phyloP scores from a whole-genome alignment of 345 rosid genomes.

The Salix purpurea region DNA sequence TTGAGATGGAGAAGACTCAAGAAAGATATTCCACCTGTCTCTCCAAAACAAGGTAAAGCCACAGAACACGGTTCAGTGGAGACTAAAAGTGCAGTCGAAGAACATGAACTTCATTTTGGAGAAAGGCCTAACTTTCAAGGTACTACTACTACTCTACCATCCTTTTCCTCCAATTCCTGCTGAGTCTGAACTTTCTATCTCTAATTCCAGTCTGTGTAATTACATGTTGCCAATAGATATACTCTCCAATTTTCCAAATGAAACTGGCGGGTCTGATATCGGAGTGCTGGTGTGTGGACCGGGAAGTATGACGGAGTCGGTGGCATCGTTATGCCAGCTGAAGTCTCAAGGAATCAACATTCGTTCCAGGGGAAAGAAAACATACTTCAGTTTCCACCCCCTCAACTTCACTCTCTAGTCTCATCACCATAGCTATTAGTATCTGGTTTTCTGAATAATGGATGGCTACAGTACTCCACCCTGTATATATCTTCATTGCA shows the following conservation, averaged over 20 bases:
- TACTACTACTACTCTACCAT: slow-evolving; percentile 10
- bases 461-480: not conserved
- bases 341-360: slow-evolving; percentile 24
- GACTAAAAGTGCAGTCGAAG: slow-evolving; percentile 26
- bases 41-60: slow-evolving; percentile 27
- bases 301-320: slow-evolving; percentile 56
- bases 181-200: not conserved
- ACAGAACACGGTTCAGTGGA: slow-evolving; percentile 27
- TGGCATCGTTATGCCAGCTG: slow-evolving; percentile 47
- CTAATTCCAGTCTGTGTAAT: not conserved
- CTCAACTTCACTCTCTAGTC: slow-evolving; percentile 54
- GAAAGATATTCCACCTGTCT: slow-evolving; percentile 29
- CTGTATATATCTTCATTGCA: not conserved
- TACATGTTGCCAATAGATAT: slow-evolving; percentile 36
- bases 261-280: slow-evolving; percentile 38
- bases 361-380: slow-evolving; percentile 23
- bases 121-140: slow-evolving; percentile 76
- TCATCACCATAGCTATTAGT: not conserved
- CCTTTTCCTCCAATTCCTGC: not conserved
- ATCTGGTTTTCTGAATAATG: not conserved
- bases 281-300: slow-evolving; percentile 91
- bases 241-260: slow-evolving; percentile 42
- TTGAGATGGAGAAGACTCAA: slow-evolving; percentile 56
- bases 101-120: slow-evolving; percentile 57
- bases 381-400: slow-evolving; percentile 47